Percentiles rank a stretch among this genome's conserved stretches.
Conservation (phyloP, 495 filamentous ascomycete species). For the Penicillium macrosclerotiorum region DNA sequence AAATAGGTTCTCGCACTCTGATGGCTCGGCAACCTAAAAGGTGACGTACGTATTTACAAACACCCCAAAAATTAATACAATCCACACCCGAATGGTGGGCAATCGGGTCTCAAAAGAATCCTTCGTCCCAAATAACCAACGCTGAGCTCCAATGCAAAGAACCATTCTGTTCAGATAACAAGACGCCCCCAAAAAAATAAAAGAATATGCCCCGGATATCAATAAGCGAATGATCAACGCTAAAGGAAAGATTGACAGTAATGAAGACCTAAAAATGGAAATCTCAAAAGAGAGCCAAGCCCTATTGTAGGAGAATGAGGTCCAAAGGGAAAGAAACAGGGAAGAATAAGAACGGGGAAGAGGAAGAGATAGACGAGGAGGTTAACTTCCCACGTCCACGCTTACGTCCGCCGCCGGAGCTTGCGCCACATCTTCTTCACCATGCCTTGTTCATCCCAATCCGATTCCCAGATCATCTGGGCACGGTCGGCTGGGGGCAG, state of each 20-base stretch:
- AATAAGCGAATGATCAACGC: constrained; percentile 5
- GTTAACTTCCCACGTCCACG: constrained; percentile 17
- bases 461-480: constrained; percentile 42
- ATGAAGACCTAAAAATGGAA: not conserved
- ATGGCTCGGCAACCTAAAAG: too few species aligned
- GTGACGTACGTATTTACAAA: too few species aligned
- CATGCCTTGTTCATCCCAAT: constrained; percentile 40
- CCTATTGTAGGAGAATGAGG: too few species aligned
- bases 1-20: too few species aligned
- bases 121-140: constrained; percentile 1
- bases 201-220: constrained; percentile 4
- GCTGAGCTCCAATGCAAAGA: constrained; percentile 12
- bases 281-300: not conserved
- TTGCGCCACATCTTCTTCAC: constrained; percentile 58
- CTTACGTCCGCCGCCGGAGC: constrained; percentile 34
- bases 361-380: too few species aligned
- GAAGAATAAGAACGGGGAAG: not conserved
- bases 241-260: constrained; percentile 15
- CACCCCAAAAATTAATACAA: too few species aligned
- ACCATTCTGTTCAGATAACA: not conserved
- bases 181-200: constrained; percentile 6
- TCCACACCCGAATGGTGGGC: constrained; percentile 4
- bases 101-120: not conserved
- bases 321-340: constrained; percentile 3
- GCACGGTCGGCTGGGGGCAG: constrained; percentile 48